These are phyloP conservation scores for Ophiosphaerella herpotricha DNA, from an alignment of 2,329 filamentous ascomycete species.

Conservation along the genomic window DNA sequence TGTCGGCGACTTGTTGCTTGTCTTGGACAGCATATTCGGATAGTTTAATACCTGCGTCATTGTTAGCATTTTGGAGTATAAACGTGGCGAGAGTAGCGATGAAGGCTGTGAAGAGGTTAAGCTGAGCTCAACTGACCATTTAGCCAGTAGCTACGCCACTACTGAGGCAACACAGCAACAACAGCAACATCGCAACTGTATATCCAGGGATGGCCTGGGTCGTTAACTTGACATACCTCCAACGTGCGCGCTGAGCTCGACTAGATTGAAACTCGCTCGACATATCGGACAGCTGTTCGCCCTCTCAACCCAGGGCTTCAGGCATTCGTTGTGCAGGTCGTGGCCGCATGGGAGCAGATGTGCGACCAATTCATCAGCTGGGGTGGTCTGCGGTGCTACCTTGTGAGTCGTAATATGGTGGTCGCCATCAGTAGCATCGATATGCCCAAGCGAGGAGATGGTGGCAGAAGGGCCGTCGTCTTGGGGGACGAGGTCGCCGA, in stretches of 20 bases:
- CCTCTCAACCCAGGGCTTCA: constrained; percentile 92
- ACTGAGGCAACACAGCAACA: constrained; percentile 14
- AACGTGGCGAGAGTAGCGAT: constrained; percentile 6
- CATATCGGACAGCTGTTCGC: constrained; percentile 99
- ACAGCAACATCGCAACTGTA: constrained; percentile 22
- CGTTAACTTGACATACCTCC: constrained; percentile 65
- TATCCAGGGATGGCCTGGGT: constrained; percentile 18
- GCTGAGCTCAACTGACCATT: constrained; percentile 38
- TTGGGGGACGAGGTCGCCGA: constrained; percentile 68
- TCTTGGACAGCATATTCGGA: constrained; percentile 72
- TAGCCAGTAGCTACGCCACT: constrained; percentile 26
- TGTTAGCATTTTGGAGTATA: constrained; percentile 19
- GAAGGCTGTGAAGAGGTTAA: constrained; percentile 19
- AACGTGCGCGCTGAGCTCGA: constrained; percentile 78
- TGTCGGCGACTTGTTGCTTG: constrained; percentile 86
- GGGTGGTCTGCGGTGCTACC: constrained; percentile 33
- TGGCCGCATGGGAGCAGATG: constrained; percentile 80
- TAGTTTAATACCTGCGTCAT: constrained; percentile 55
- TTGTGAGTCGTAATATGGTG: constrained; percentile 18
- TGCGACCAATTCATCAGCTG: constrained; percentile 60
- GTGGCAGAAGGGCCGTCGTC: constrained; percentile 49
- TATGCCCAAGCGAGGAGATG: constrained; percentile 27
- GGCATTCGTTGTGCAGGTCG: constrained; percentile 87
- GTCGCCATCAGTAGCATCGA: constrained; percentile 28
- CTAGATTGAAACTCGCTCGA: constrained; percentile 85